Evolutionary conservation across 495 filamentous ascomycete genomes (phyloP), one percentile per base, ranked within the genome.

Genomic region (Rhypophila decipiens): DNA sequence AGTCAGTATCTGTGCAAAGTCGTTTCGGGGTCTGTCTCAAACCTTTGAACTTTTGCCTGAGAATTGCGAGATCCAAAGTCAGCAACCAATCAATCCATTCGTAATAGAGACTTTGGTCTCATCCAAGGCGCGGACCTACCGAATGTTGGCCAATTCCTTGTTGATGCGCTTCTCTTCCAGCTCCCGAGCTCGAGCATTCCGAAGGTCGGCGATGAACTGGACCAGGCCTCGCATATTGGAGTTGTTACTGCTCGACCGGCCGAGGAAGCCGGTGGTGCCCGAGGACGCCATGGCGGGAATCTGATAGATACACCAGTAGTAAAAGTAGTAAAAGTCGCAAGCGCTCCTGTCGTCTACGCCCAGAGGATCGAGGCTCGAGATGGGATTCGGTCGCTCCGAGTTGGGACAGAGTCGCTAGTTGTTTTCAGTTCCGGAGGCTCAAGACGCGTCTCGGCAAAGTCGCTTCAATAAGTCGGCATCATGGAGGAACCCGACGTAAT

Each of bases 81-180:
- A 23, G 5, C 3, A 29, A 9, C 20, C 5, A 36, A 13, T 23
- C 15, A 36, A 17, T 10, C 8, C 4, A 23, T 33, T 17, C 7
- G 19, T 11, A 45, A 13, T 36, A 5, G 29, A n/a, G 24, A 45
- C 23, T 17, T 15, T 24, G 4, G 23, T 18, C n/a, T 10, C 12
- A n/a, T 13, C 13, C 7, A 5, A 27, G 15, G 31, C 23, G 11
- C 11, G 42, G 22, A 57, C 67, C n/a, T 55, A 83, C 74, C 93
- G 82, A 67, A 99, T 97, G 59, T 99, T 99, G 60, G 94, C 94
- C 60, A 97, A 73, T 72, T 99, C 94, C 69, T 99, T 99, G 65
- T 99, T 99, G 65, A 99, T 96, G 55, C 94, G 77, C 72, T 99
- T 99, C 72, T 99, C 94, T 64, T 99, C 94, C 50, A 99, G 69